Percentiles rank a stretch among this genome's conserved stretches.
phyloP scores from a whole-genome alignment of 1,284 basidiomycete species.

The Exobasidium rhododendri region DNA sequence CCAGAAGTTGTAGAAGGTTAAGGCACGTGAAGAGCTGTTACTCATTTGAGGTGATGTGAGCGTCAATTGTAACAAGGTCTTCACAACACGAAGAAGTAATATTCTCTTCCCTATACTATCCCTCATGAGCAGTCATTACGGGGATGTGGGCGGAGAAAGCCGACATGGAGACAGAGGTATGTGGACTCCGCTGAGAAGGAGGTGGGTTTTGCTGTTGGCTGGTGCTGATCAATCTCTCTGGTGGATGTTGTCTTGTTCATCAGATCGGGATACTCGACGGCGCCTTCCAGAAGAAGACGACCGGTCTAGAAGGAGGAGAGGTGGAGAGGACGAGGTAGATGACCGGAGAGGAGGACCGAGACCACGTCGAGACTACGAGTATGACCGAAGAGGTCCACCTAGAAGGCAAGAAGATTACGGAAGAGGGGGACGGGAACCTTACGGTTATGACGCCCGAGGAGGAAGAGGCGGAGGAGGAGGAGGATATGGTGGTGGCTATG shows the following conservation, averaged over 20 bases:
- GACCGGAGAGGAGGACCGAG: neutral
- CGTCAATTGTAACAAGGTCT: too few species aligned
- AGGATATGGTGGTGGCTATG: constrained; percentile 51
- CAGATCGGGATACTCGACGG: constrained; percentile 6
- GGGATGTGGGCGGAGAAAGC: too few species aligned
- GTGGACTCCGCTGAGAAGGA: too few species aligned
- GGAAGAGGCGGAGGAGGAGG: constrained; percentile 55
- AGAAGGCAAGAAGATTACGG: constrained; percentile 3
- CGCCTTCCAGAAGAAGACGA: neutral
- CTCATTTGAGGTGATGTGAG: too few species aligned
- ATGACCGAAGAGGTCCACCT: constrained; percentile 8
- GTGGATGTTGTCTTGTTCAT: too few species aligned
- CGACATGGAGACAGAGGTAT: neutral
- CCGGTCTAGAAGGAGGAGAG: neutral
- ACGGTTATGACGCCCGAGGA: constrained; percentile 3
- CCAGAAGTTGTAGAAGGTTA: too few species aligned
- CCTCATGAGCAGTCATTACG: too few species aligned
- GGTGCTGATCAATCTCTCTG: too few species aligned
- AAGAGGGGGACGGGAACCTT: constrained; percentile 7
- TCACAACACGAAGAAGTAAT: too few species aligned
- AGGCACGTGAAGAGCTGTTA: too few species aligned
- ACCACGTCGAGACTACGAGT: neutral
- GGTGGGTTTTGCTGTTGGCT: too few species aligned
- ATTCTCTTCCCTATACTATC: too few species aligned
- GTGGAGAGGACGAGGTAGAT: neutral